Conservation (phyloP, 306 rosid genomes). For the Hippophae tibetana region DNA sequence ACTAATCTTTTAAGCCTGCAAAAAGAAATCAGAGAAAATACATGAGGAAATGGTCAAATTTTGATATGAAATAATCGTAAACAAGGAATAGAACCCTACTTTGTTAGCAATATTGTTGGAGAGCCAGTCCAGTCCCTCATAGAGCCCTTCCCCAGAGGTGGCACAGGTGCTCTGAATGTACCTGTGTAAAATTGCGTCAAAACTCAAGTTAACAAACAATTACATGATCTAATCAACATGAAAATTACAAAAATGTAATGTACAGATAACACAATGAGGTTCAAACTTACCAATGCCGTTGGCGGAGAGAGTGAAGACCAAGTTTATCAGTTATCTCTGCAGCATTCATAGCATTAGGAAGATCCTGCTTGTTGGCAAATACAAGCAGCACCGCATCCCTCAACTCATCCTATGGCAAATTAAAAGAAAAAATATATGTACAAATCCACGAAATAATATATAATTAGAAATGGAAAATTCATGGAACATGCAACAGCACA, state of each 20-base stretch:
- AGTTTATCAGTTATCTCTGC: conserved; percentile 61
- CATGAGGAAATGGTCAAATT: too few species aligned
- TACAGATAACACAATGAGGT: not conserved
- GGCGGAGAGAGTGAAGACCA: conserved; percentile 56
- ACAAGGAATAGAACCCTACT: conserved; percentile 13
- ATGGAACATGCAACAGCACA: too few species aligned
- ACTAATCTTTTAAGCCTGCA: too few species aligned
- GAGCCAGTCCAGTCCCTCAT: conserved; percentile 70
- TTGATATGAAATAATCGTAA: not conserved
- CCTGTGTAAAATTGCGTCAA: conserved; percentile 23
- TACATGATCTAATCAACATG: not conserved
- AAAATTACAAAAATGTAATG: too few species aligned
- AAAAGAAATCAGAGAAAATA: too few species aligned
- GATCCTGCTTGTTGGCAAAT: conserved; percentile 69
- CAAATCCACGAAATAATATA: too few species aligned
- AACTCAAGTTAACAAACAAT: not conserved
- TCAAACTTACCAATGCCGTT: conserved; percentile 48
- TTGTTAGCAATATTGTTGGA: conserved; percentile 58
- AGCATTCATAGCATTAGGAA: conserved; percentile 71
- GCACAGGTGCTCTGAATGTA: conserved; percentile 71
- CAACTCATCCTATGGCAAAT: conserved; percentile 38
- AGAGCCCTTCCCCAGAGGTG: conserved; percentile 68
- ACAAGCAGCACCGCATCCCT: conserved; percentile 64
- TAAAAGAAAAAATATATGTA: too few species aligned
- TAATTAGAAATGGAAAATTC: too few species aligned